Conservation (phyloP, 257 asterid species). For the Solanum phureja region DNA sequence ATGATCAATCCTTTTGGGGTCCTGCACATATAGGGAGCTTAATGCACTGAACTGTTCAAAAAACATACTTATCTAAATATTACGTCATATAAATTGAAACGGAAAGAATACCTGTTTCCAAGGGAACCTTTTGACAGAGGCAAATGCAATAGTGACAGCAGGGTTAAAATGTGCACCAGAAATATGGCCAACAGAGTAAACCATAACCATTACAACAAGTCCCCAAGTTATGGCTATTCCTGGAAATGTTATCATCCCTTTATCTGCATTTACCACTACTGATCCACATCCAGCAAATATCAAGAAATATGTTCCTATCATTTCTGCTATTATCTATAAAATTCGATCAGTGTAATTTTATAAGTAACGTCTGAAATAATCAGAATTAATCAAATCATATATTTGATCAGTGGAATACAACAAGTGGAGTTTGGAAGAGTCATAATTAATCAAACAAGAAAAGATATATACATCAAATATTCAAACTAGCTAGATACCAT, state of each 20-base stretch:
- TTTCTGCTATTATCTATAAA: slow-evolving; percentile 21
- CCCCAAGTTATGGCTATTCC: slow-evolving; percentile 35
- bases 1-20: too few species aligned
- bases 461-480: background rate
- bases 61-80: too few species aligned
- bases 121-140: slow-evolving; percentile 24
- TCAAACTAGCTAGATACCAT: background rate
- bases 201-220: slow-evolving; percentile 29
- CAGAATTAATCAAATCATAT: background rate
- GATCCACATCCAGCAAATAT: slow-evolving; percentile 34
- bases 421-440: background rate
- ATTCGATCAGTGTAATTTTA: background rate
- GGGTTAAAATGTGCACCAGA: slow-evolving; percentile 34
- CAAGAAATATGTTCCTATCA: slow-evolving; percentile 23
- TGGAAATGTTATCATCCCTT: slow-evolving; percentile 17
- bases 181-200: slow-evolving; percentile 28
- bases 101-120: slow-evolving; percentile 19
- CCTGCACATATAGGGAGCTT: too few species aligned
- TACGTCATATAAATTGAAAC: background rate
- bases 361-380: background rate
- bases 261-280: slow-evolving; percentile 17
- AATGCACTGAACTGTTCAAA: too few species aligned
- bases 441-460: background rate
- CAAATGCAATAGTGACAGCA: slow-evolving; percentile 31
- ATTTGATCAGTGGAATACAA: background rate